These are phyloP conservation scores for Boletus semigastroideus DNA, from an alignment of 1,284 basidiomycete genomes.

Conservation along the genomic window DNA sequence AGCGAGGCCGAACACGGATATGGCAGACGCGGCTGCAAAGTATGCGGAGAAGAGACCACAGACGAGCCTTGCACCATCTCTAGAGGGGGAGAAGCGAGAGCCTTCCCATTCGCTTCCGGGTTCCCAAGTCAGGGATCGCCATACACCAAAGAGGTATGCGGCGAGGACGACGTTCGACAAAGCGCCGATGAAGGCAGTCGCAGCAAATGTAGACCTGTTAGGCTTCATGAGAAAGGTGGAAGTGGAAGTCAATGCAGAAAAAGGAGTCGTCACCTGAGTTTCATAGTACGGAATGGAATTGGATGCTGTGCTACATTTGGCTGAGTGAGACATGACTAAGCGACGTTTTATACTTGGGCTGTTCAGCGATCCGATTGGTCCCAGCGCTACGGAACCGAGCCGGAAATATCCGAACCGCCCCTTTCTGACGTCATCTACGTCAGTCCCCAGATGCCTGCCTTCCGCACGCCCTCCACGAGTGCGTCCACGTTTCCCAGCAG, in stretches of 20 bases:
- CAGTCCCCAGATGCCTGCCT: conserved; percentile 80
- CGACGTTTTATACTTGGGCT: background rate
- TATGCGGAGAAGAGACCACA: conserved; percentile 67
- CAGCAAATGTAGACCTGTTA: conserved; percentile 53
- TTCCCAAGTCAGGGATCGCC: conserved; percentile 65
- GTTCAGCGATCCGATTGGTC: conserved; percentile 1
- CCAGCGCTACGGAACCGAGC: background rate
- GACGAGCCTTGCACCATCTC: conserved; percentile 61
- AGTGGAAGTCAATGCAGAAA: too few relatives aligned
- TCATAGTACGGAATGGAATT: conserved; percentile 4
- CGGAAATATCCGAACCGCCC: background rate
- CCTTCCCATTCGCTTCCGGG: conserved; percentile 72
- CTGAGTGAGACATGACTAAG: conserved; percentile 25
- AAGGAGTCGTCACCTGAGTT: conserved; percentile 1
- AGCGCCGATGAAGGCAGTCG: conserved; percentile 55
- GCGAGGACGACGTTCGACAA: conserved; percentile 56
- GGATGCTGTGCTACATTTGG: conserved; percentile 9
- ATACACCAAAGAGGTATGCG: conserved; percentile 53
- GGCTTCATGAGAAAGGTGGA: conserved; percentile 10
- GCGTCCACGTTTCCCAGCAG: conserved; percentile 89
- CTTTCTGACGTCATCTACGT: conserved; percentile 11
- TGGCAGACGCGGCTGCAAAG: conserved; percentile 59
- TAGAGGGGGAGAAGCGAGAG: conserved; percentile 53
- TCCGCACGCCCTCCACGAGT: conserved; percentile 79
- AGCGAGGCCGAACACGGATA: conserved; percentile 61